Evolutionary conservation across 2,329 filamentous ascomycete species (phyloP).

Genomic region (Ophiostoma quercus): DNA sequence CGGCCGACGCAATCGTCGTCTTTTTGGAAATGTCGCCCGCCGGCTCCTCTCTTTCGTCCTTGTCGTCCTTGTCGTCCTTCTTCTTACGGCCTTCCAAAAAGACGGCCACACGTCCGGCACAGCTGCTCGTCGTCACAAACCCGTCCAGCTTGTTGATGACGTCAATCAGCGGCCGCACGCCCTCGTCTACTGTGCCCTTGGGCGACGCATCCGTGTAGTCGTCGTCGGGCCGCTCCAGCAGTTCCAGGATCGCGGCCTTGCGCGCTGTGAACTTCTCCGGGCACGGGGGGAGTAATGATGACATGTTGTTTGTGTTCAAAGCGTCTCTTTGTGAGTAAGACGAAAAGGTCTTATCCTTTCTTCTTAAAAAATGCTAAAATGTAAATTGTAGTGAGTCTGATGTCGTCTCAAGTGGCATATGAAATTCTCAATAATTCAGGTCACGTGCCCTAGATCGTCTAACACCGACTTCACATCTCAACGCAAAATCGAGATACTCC

Average conservation of each 20-base stretch:
- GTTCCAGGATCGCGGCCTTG: constrained; percentile 67
- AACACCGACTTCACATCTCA: neutral
- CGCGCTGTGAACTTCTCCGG: constrained; percentile 36
- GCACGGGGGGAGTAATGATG: constrained; percentile 23
- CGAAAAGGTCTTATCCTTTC: neutral
- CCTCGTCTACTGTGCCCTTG: constrained; percentile 78
- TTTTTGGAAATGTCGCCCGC: constrained; percentile 29
- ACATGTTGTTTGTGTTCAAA: neutral
- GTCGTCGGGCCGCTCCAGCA: constrained; percentile 61
- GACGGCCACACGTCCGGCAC: constrained; percentile 78
- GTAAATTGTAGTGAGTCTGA: neutral
- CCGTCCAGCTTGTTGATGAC: constrained; percentile 71
- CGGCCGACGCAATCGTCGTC: constrained; percentile 51
- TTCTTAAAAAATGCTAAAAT: neutral
- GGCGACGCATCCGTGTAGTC: constrained; percentile 80
- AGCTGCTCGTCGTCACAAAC: constrained; percentile 88
- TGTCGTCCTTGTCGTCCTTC: neutral
- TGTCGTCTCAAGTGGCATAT: neutral
- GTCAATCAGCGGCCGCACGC: constrained; percentile 69
- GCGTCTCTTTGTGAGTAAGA: neutral
- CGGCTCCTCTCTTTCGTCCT: constrained; percentile 22
- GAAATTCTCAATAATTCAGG: neutral
- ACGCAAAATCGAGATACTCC: neutral
- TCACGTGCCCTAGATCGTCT: neutral
- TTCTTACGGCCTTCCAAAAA: constrained; percentile 71